Percentiles rank a stretch among this genome's conserved stretches.
Evolutionary conservation across 2,329 filamentous ascomycete genomes (phyloP).

Genomic region (Xylaria sp.): DNA sequence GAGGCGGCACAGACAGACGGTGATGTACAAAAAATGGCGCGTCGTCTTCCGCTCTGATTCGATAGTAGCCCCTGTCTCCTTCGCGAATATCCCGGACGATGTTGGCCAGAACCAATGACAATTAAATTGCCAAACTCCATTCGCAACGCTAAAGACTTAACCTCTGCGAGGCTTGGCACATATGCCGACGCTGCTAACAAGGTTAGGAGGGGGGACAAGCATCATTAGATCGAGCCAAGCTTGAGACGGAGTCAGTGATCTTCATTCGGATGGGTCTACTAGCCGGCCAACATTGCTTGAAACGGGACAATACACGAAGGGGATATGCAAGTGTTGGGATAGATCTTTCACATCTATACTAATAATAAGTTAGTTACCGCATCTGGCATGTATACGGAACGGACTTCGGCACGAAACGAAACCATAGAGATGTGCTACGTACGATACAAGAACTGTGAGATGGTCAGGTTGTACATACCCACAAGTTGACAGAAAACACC

Average conservation of each 20-base stretch:
- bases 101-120: slow-evolving; percentile 29
- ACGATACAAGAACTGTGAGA: too few species aligned
- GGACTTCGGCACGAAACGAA: slow-evolving; percentile 15
- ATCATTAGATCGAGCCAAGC: slow-evolving; percentile 46
- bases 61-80: slow-evolving; percentile 20
- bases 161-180: slow-evolving; percentile 26
- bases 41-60: slow-evolving; percentile 39
- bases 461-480: too few species aligned
- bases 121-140: slow-evolving; percentile 29
- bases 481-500: slow-evolving; percentile 5
- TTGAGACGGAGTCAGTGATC: slow-evolving; percentile 44
- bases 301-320: slow-evolving; percentile 40
- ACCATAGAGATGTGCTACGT: background rate
- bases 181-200: slow-evolving; percentile 24
- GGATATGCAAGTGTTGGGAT: slow-evolving; percentile 18
- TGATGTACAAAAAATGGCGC: slow-evolving; percentile 43
- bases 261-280: slow-evolving; percentile 45
- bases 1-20: slow-evolving; percentile 39
- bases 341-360: slow-evolving; percentile 14
- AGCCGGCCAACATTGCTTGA: slow-evolving; percentile 46
- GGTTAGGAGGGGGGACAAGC: slow-evolving; percentile 31
- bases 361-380: slow-evolving; percentile 19
- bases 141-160: slow-evolving; percentile 14
- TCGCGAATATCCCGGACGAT: slow-evolving; percentile 18
- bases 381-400: background rate